Evolutionary conservation across 2,329 filamentous ascomycete genomes (phyloP).

Genomic region (Pochonia chlamydosporia): DNA sequence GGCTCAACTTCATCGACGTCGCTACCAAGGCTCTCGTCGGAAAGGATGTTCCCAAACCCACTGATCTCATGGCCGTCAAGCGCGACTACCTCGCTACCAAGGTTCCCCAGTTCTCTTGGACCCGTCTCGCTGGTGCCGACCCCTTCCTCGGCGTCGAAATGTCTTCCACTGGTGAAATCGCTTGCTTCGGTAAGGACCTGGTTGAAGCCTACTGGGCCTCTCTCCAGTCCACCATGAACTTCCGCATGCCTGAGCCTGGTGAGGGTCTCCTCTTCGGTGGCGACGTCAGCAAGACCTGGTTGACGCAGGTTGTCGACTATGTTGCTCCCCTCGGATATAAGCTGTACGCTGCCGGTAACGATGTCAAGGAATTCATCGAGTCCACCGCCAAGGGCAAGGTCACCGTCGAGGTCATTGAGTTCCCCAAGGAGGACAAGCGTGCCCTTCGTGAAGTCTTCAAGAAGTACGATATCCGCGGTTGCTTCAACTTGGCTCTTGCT

Average conservation of each 20-base stretch:
- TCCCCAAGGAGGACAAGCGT: constrained; percentile 94
- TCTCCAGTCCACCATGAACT: constrained; percentile 97
- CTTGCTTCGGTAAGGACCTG: constrained; percentile 94
- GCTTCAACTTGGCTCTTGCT: constrained; percentile 87
- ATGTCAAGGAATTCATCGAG: constrained; percentile 82
- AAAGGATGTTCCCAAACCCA: constrained; percentile 75
- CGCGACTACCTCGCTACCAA: constrained; percentile 94
- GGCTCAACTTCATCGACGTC: constrained; percentile 93
- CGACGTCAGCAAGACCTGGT: constrained; percentile 63
- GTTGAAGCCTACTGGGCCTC: constrained; percentile 98
- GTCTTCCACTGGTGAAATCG: constrained; percentile 95
- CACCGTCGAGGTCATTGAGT: constrained; percentile 84
- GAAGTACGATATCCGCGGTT: constrained; percentile 93
- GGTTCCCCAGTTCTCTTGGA: constrained; percentile 99
- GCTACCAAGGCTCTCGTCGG: constrained; percentile 89
- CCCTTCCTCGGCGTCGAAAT: constrained; percentile 98
- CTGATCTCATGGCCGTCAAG: constrained; percentile 83
- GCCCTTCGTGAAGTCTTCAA: constrained; percentile 90
- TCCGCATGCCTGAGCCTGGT: constrained; percentile 89
- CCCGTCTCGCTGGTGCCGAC: constrained; percentile 91
- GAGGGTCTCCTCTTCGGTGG: constrained; percentile 95
- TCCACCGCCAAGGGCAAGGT: constrained; percentile 59
- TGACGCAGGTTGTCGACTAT: constrained; percentile 79
- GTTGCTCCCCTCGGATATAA: constrained; percentile 89
- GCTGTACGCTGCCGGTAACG: constrained; percentile 75